phyloP scores from a whole-genome alignment of 305 asterid species.

The Fraxinus paxiana region DNA sequence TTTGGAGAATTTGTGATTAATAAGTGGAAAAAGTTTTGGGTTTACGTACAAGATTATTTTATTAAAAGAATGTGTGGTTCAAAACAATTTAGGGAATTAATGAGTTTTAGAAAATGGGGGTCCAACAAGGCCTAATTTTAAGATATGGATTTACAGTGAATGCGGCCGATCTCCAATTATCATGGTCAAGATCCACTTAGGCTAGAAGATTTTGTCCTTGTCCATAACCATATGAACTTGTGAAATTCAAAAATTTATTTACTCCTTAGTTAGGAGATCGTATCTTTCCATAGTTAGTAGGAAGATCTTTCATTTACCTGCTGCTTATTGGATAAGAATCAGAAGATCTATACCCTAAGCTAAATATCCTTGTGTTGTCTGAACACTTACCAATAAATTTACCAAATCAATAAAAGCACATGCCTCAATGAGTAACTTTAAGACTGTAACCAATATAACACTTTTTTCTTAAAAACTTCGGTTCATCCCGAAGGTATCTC shows the following conservation, averaged over 20 bases:
- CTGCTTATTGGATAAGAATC: neutral
- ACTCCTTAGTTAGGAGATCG: neutral
- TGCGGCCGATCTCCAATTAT: neutral
- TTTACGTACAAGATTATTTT: neutral
- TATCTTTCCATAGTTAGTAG: neutral
- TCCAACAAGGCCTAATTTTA: neutral
- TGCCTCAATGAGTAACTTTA: neutral
- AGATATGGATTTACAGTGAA: neutral
- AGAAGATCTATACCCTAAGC: neutral
- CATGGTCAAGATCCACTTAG: neutral
- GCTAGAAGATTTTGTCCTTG: neutral
- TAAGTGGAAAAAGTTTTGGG: neutral
- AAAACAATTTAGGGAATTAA: neutral
- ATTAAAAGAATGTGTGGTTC: neutral
- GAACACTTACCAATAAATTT: neutral
- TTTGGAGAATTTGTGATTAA: neutral
- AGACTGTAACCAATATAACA: neutral
- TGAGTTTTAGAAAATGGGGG: neutral
- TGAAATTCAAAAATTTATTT: neutral
- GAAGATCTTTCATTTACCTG: neutral
- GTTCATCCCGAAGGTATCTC: neutral
- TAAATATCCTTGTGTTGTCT: neutral
- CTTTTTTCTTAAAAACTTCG: neutral
- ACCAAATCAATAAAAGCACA: neutral
- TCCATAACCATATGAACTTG: neutral